Base-by-base conservation (phyloP, 148 eudicot species). In the Rhododendron henanense region DNA sequence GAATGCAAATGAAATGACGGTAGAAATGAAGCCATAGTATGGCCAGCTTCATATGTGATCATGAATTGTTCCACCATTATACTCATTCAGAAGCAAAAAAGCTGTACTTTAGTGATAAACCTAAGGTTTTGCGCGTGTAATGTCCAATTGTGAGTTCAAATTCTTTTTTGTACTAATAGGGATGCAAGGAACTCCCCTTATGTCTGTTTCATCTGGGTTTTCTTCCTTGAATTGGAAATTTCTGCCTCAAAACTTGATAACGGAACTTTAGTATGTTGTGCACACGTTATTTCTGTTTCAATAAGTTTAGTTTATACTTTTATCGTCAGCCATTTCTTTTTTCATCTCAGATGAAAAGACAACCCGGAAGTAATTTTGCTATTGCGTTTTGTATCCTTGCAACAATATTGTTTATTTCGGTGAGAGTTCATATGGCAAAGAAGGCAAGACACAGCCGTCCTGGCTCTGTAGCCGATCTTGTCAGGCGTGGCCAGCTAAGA, bases 401-500 rank as follows among this genome's bases (percentile, higher is more conserved):
- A 3, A 88, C 93, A 18, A 89, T 95, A 82, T 78, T 95, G 73
- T 55, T 93, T 77, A 85, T 94, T 88, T 92, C 92, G 21, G 87
- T 93, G 88, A 92, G 93, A 90, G 76, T 89, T 86, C 90, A 85
- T 80, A 79, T 88, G n/a, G 84, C 83, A 37, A 93, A 89, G 91
- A 93, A 87, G 78, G 85, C 90, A 84, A 91, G 87, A 79, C 76
- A 91, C 83, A 85, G 85, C 44, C 94, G 85, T 51, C 94, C 94
- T 78, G 99, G 99, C 84, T 90, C 99, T 81, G 98, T 97, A 53
- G 98, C 94, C 87, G 99, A 97, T 91, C 99, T 97, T 90, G 99
- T 97, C 82, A 93, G 99, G 88, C 99, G 98, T 87, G 99, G 99
- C 50, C 99, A 97, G 91, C 94, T 97, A 87, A 91, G 94, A 90